Percentiles rank a stretch among this genome's conserved stretches.
These are phyloP conservation scores for Piper longum DNA, from an alignment of 164 flowering plant species.

Conservation along the genomic window DNA sequence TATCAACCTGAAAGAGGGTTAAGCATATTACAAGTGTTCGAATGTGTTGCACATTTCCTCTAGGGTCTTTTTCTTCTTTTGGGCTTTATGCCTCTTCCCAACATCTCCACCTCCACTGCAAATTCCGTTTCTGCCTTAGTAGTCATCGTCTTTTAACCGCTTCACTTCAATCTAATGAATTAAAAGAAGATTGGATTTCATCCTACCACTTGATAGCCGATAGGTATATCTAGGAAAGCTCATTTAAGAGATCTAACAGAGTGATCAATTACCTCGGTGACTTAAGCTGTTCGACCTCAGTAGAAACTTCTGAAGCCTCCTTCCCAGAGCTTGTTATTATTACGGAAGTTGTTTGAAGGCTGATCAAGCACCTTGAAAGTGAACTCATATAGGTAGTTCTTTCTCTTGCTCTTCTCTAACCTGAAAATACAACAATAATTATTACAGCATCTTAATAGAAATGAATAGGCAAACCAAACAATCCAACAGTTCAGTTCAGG, in stretches of 20 bases:
- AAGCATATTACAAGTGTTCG: no score
- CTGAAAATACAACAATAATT: conserved; percentile 8
- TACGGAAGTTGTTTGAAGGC: conserved; percentile 58
- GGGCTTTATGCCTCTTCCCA: no score
- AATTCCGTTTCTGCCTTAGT: conserved; percentile 79
- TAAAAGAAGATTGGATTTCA: not conserved
- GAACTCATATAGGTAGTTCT: conserved; percentile 56
- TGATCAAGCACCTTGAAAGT: conserved; percentile 46
- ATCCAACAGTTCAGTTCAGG: not conserved
- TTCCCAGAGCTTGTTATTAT: conserved; percentile 68
- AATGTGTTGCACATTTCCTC: no score
- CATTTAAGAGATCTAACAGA: not conserved
- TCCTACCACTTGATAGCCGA: not conserved
- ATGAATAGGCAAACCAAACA: not conserved
- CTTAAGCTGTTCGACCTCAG: conserved; percentile 61
- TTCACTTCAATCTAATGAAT: conserved; percentile 54
- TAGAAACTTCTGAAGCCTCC: conserved; percentile 75
- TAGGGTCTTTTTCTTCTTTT: no score
- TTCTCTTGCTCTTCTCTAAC: conserved; percentile 10
- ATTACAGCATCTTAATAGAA: no score
- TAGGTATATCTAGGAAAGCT: not conserved
- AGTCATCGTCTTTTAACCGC: conserved; percentile 42
- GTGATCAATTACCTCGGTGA: conserved; percentile 36
- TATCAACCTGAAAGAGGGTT: no score
- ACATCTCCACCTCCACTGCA: conserved; percentile 69